Conservation (phyloP, 768 basidiomycete species). For the Mycena floridula region DNA sequence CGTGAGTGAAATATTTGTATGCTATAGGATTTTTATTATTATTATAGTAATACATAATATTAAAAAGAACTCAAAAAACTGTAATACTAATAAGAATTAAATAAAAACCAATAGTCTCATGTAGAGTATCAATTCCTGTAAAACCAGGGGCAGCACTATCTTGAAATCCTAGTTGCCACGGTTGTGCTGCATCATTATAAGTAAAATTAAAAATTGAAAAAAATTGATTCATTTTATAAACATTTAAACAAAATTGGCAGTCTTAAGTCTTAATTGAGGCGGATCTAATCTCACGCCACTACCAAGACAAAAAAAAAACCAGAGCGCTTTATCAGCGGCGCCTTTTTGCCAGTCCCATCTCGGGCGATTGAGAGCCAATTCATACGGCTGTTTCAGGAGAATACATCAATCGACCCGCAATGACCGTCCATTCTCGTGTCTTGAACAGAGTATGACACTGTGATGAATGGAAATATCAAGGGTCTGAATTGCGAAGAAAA, state of each 20-base stretch:
- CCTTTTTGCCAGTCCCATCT: no score
- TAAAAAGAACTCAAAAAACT: constrained; percentile 10
- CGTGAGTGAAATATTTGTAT: constrained; percentile 11
- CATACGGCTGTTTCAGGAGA: no score
- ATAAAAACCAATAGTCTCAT: constrained; percentile 10
- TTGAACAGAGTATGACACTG: no score
- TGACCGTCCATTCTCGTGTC: no score
- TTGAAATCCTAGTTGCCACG: constrained; percentile 12
- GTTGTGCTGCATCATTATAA: constrained; percentile 11
- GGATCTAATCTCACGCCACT: no score
- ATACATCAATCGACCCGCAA: no score
- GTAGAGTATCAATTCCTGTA: constrained; percentile 8
- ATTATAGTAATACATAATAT: constrained; percentile 11
- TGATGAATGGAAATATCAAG: no score
- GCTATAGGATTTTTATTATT: constrained; percentile 10
- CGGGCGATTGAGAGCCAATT: no score
- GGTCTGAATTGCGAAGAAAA: no score
- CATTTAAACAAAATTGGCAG: constrained; percentile 8
- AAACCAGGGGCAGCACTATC: constrained; percentile 11
- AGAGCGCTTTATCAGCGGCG: no score
- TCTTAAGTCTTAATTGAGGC: no score
- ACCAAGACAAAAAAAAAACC: no score
- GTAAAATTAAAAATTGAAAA: constrained; percentile 4
- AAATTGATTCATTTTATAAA: constrained; percentile 7
- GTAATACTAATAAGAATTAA: constrained; percentile 6